Base-by-base conservation (phyloP, 176 grass and related monocot species). In the Luzula sylvatica region DNA sequence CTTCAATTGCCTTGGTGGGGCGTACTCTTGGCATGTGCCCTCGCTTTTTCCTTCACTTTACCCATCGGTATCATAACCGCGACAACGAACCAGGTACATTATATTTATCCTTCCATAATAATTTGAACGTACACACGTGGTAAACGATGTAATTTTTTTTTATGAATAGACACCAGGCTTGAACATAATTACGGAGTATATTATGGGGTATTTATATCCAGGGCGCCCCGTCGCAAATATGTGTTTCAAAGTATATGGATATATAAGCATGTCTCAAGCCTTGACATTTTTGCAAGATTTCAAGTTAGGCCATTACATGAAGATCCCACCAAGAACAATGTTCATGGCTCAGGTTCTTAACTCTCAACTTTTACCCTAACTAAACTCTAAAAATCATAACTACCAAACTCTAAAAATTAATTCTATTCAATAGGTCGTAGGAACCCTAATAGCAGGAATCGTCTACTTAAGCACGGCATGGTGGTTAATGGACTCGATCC, bases 171-270 rank as follows among this genome's bases (percentile, higher is more conserved):
- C 90, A 26, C 89, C 90, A 2, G 90, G 83, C 1, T 59, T 95
- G 61, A 95, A 95, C 57, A 63, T 95, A 24, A 88, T 95, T 19
- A 95, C 90, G 1, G 90, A 95, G 50, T 95, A 95, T 20, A 73
- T 88, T 35, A 95, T 95, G 67, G 90, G 89, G 6, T 95, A 95
- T 49, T 16, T 95, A 26, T 95, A 95, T 26, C 83, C 90, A 0
- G 83, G 90, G 11, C 70, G 77, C 1, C 90, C 89, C 0, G 90
- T 95, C 2, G 90, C 90, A 26, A 95, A 95, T 44, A 95, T 95
- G 90, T 88, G 90, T 46, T 95, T 95, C 74, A 95, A 95, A 61
- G 90, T 95, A 12, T 95, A 95, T 46, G 90, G 90, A 5, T 88
- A 86, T 53, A 82, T 95, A 60, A 88, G 89, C 70, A 88, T 88